These are phyloP conservation scores for Pseudogymnoascus sp. DNA, from an alignment of 2,329 filamentous ascomycete species.

Conservation along the genomic window DNA sequence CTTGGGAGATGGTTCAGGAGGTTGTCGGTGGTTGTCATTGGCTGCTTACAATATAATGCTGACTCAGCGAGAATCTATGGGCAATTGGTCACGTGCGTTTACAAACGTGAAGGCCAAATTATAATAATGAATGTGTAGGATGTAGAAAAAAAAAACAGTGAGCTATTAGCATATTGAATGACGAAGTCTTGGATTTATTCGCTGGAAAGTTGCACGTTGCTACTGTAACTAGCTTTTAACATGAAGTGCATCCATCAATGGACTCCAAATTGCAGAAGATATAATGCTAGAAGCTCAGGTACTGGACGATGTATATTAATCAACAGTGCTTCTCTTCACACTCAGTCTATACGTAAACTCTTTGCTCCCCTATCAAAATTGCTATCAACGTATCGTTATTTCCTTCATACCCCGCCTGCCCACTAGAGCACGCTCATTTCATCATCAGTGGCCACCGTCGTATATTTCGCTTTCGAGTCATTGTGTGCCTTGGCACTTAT, in stretches of 20 bases:
- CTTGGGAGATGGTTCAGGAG: not conserved
- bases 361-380: not conserved
- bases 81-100: not conserved
- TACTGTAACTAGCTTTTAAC: not conserved
- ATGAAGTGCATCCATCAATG: too few species aligned
- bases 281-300: not conserved
- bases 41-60: not conserved
- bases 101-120: not conserved
- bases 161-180: not conserved
- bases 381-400: not conserved
- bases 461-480: constrained; percentile 1
- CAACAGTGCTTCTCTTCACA: constrained; percentile 4
- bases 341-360: constrained; percentile 5
- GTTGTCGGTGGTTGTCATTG: constrained; percentile 1
- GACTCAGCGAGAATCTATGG: not conserved
- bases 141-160: not conserved
- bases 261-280: not conserved
- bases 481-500: constrained; percentile 5
- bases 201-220: not conserved
- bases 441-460: constrained; percentile 3
- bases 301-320: constrained; percentile 5
- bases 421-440: constrained; percentile 6
- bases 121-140: not conserved
- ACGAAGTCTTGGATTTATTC: not conserved
- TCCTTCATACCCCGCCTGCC: not conserved